Evolutionary conservation across 225 moss, liverwort and hornwort species (phyloP).

Genomic region (Marchantia paleacea): DNA sequence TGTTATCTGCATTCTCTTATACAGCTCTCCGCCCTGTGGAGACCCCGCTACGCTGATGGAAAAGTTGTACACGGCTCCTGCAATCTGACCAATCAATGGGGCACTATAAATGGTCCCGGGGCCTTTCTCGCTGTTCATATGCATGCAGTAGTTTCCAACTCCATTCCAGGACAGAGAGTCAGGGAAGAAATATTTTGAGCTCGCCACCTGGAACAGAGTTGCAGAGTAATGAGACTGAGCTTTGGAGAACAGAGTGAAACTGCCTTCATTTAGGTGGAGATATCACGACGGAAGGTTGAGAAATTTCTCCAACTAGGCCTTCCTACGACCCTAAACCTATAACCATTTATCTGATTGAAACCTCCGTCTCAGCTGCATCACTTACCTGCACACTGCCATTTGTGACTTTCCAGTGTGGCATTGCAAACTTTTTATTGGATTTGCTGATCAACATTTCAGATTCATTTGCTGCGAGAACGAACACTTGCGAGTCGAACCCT

Average conservation of each 20-base stretch:
- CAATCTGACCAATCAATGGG: constrained; percentile 13
- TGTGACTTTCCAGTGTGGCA: constrained; percentile 12
- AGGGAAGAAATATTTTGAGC: neutral
- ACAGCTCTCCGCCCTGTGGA: constrained; percentile 15
- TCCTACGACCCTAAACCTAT: neutral
- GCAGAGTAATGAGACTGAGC: neutral
- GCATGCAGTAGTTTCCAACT: constrained; percentile 18
- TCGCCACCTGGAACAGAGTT: neutral
- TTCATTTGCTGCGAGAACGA: neutral
- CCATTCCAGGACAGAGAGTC: neutral
- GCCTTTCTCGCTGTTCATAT: constrained; percentile 9
- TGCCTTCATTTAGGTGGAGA: neutral
- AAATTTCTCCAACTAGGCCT: neutral
- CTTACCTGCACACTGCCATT: constrained; percentile 23
- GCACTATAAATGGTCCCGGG: constrained; percentile 13
- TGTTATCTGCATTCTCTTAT: constrained; percentile 15
- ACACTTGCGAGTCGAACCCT: constrained; percentile 6
- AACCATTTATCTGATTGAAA: neutral
- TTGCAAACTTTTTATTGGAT: neutral
- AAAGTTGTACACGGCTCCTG: constrained; percentile 10
- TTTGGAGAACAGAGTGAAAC: neutral
- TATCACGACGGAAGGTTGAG: neutral
- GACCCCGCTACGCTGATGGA: constrained; percentile 10
- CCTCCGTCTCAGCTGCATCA: neutral
- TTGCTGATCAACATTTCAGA: constrained; percentile 1